phyloP scores from a whole-genome alignment of 1,284 basidiomycete species.

The Pyrrhoderma noxium region DNA sequence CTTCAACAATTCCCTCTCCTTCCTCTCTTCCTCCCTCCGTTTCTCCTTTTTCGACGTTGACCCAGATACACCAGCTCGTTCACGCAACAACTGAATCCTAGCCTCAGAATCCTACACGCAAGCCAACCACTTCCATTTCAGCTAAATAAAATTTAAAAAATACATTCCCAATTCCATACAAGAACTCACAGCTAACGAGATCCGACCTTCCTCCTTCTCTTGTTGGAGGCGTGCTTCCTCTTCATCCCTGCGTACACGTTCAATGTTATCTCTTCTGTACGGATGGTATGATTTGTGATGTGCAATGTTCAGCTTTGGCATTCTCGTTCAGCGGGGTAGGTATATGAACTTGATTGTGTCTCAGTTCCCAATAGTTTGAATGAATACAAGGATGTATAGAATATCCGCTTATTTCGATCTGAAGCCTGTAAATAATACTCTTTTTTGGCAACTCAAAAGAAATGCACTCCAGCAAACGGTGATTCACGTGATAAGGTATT shows the following conservation, averaged over 20 bases:
- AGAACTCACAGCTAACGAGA: constrained; percentile 60
- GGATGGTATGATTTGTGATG: constrained; percentile 90
- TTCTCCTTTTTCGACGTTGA: constrained; percentile 30
- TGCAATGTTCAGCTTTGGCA: constrained; percentile 81
- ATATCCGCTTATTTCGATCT: neutral
- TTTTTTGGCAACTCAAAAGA: no score
- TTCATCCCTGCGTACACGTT: constrained; percentile 71
- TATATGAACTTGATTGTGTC: neutral
- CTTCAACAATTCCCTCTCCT: constrained; percentile 25
- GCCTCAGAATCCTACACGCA: constrained; percentile 72
- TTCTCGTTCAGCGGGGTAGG: constrained; percentile 26
- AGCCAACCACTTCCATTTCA: neutral
- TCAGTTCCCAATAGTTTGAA: no score
- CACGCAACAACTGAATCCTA: constrained; percentile 57
- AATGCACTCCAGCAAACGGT: no score
- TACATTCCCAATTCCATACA: no score
- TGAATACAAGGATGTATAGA: no score
- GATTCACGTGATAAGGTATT: no score
- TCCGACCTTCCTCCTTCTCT: constrained; percentile 58
- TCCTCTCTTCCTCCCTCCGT: constrained; percentile 33
- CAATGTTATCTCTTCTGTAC: constrained; percentile 78
- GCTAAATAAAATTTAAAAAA: neutral
- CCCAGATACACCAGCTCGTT: constrained; percentile 41
- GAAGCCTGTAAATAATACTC: no score
- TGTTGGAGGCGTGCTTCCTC: constrained; percentile 65